These are phyloP conservation scores for Saitozyma sp. DNA, from an alignment of 768 basidiomycete genomes.

Conservation along the genomic window DNA sequence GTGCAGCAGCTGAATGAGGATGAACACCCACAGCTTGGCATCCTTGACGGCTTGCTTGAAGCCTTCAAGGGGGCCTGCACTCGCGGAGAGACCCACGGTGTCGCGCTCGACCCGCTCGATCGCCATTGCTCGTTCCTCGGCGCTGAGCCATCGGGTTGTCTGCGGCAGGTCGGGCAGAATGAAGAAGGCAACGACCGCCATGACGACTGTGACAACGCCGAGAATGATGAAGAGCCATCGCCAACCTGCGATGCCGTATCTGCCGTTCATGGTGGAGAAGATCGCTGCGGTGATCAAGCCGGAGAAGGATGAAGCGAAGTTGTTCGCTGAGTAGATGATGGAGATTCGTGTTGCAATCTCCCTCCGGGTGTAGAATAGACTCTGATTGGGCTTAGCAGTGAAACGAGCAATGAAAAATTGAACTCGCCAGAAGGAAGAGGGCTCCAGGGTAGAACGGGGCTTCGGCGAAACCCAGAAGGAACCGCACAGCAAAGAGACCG, in stretches of 20 bases:
- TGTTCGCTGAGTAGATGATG: slow-evolving; percentile 38
- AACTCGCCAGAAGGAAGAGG: slow-evolving; percentile 49
- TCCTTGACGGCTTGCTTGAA: slow-evolving; percentile 12
- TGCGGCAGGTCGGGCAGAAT: slow-evolving; percentile 25
- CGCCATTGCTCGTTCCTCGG: slow-evolving; percentile 14
- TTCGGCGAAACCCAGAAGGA: slow-evolving; percentile 42
- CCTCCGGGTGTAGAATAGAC: slow-evolving; percentile 55
- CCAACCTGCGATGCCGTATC: slow-evolving; percentile 26
- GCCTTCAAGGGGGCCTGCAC: no score
- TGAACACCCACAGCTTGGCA: slow-evolving; percentile 12
- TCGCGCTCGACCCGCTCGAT: slow-evolving; percentile 13
- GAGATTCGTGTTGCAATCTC: slow-evolving; percentile 64
- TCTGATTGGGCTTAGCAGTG: no score
- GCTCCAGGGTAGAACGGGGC: slow-evolving; percentile 52
- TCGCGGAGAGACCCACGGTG: no score
- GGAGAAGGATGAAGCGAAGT: slow-evolving; percentile 9
- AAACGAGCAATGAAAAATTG: neutral
- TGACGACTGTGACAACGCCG: slow-evolving; percentile 13
- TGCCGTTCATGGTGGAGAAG: slow-evolving; percentile 20
- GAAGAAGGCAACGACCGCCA: slow-evolving; percentile 19
- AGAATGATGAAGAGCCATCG: slow-evolving; percentile 29
- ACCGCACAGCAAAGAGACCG: slow-evolving; percentile 58
- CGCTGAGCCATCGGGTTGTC: slow-evolving; percentile 13
- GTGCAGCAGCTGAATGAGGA: slow-evolving; percentile 10
- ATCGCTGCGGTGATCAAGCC: slow-evolving; percentile 24